Conservation (phyloP, 306 rosid genomes). For the Prosopis cineraria region DNA sequence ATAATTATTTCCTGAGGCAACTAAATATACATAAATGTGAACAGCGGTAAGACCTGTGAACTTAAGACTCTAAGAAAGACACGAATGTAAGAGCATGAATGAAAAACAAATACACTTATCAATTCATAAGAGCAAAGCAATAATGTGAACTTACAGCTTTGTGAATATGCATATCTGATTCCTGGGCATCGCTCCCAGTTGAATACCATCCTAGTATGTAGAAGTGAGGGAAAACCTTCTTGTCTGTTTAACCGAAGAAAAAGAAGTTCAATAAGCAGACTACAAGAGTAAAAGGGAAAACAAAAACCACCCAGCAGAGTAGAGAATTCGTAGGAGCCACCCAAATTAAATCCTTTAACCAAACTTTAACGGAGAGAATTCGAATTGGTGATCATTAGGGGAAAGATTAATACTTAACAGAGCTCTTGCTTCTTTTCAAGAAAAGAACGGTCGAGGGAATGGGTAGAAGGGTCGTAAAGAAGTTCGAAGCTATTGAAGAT, state of each 20-base stretch:
- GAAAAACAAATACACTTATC: background rate
- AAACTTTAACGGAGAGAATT: background rate
- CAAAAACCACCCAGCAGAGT: background rate
- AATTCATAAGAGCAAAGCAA: background rate
- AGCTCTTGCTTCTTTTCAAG: slow-evolving; percentile 99
- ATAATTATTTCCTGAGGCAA: background rate
- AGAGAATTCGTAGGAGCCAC: background rate
- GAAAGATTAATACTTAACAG: slow-evolving; percentile 49
- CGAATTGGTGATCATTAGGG: background rate
- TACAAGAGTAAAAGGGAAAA: background rate
- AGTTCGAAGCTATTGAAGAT: slow-evolving; percentile 99
- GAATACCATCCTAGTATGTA: slow-evolving; percentile 98
- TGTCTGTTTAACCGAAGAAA: slow-evolving; percentile 50
- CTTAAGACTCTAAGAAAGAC: background rate
- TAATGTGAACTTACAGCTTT: slow-evolving; percentile 65
- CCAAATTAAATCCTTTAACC: background rate
- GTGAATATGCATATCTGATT: slow-evolving; percentile 91
- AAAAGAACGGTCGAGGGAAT: slow-evolving; percentile 87
- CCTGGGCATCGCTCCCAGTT: slow-evolving; percentile 84
- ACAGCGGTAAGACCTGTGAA: too few relatives aligned
- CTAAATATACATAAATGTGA: too few relatives aligned
- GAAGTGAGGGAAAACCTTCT: slow-evolving; percentile 95
- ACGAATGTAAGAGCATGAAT: background rate
- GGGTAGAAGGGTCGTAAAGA: slow-evolving; percentile 70
- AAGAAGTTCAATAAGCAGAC: slow-evolving; percentile 7